Base-by-base conservation (phyloP, 2,329 filamentous ascomycete genomes). In the Aspergillus novofumigatus region DNA sequence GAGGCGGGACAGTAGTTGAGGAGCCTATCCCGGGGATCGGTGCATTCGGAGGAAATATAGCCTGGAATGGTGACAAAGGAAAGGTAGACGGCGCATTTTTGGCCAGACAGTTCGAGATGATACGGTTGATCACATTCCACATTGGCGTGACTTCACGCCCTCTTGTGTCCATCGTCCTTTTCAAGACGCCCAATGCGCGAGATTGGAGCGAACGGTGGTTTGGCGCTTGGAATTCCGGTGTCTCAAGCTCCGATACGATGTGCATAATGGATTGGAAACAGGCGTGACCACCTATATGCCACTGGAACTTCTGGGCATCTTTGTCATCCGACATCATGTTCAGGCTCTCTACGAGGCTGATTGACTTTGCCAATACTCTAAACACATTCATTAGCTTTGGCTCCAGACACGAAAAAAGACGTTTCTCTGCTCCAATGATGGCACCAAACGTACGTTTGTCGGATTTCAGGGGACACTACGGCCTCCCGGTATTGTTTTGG, bases 201-300 rank as follows among this genome's bases (percentile, higher is more conserved):
- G 53, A 55, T 23, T 49, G 53, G 21, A 55, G 48, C 11, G n/a
- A 21, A 35, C 9, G 21, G 14, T 55, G 53, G 49, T 44, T 26
- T n/a, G 47, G n/a, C 3, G 7, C 20, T n/a, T 59, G 54, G 32
- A 59, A 59, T 47, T 53, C 57, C 2, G 50, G 54, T 9, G 45
- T 59, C 23, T 51, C 38, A 8, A 59, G 51, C 21, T 59, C 57
- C 1, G 57, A 57, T 32, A 59, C 35, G 20, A 59, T 51, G 32
- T 59, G 54, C 54, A 59, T 56, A 9, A 59, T 59, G n/a, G 57
- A 44, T n/a, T 57, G 54, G 50, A 59, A 59, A 29, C 57, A 53
- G 28, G 54, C 45, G 32, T 59, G 54, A 20, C 54, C 49, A 4
- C 50, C 50, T 20, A 59, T 59, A 49, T 59, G 57, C 57, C 57